Base-by-base conservation (phyloP, 352 stramenopile species). In the Blastocystis sp. region DNA sequence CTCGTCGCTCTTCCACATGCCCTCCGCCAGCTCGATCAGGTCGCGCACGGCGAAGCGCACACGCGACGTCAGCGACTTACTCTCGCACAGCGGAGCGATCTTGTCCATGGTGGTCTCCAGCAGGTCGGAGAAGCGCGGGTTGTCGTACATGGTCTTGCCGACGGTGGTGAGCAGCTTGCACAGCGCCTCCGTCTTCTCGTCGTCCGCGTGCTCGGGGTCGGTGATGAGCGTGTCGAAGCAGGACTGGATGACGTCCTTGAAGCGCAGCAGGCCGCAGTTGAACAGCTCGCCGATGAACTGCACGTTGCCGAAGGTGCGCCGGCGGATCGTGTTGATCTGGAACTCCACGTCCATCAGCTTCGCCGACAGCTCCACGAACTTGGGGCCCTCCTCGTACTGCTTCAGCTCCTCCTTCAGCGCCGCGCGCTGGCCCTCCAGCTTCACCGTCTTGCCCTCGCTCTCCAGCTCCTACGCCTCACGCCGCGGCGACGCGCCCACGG, bases 11-110 rank as follows among this genome's bases (percentile, higher is more conserved):
- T 96, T 92, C 95, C 95, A 98, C 43, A 91, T 92, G 88, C 96
- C 96, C 4, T 91, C 89, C 28, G 95, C 92, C 89, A 98, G 90
- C 52, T 98, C 95, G 87, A 98, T 94, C 41, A 97, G 91, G 90
- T 98, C 95, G 78, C 94, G 93, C 89, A 98, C 96, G 93, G 97
- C 97, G 89, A 98, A 98, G 66, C 93, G 92, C 79, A 96, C 96
- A 90, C 95, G 92, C 14, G 90, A 90, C 43, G 79, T 90, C 11
- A 94, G 82, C 45, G 70, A 87, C 61, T 91, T 91, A 23, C 91
- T 90, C 3, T 90, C 88, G 43, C 89, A 91, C 2, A 94, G 64
- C 19, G 66, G 61, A 38, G 90, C 34, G 62, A 94, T 93, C 61
- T 93, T 92, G 2, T 66, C 28, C 88, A 94, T 93, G 48, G 91